These are phyloP conservation scores for Rhodotorula sp. DNA, from an alignment of 1,284 basidiomycete genomes.

Conservation along the genomic window DNA sequence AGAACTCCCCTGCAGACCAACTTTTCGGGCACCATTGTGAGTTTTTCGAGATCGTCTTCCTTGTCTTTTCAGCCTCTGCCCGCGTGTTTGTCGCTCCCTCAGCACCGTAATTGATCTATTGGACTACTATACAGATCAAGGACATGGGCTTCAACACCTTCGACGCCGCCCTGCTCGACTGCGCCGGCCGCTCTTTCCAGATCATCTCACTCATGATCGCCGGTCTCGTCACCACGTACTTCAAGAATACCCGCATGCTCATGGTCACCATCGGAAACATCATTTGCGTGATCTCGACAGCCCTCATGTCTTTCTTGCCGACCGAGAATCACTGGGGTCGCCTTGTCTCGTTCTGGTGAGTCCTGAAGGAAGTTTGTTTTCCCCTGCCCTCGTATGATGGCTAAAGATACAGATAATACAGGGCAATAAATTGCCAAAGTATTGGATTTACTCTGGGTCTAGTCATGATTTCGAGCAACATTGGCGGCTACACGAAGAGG, in stretches of 20 bases:
- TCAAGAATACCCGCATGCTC: constrained; percentile 47
- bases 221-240: constrained; percentile 47
- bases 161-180: constrained; percentile 44
- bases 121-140: constrained; percentile 19
- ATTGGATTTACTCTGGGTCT: constrained; percentile 49
- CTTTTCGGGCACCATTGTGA: constrained; percentile 49
- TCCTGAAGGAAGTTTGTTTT: too few relatives aligned
- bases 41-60: too few relatives aligned
- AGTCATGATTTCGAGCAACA: constrained; percentile 49
- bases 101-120: too few relatives aligned
- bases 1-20: constrained; percentile 42
- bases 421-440: constrained; percentile 45
- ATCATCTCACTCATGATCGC: constrained; percentile 45
- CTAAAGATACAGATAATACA: too few relatives aligned
- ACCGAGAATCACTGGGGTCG: constrained; percentile 44
- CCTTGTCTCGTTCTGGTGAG: constrained; percentile 46
- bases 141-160: constrained; percentile 40
- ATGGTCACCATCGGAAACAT: constrained; percentile 46
- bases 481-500: constrained; percentile 45
- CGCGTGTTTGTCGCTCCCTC: too few relatives aligned
- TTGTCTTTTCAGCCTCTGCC: too few relatives aligned
- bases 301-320: constrained; percentile 48
- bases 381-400: too few relatives aligned
- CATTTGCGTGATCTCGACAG: constrained; percentile 45
- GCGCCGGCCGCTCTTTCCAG: constrained; percentile 46